Percentiles rank a stretch among this genome's conserved stretches.
Conservation (phyloP, 2,329 filamentous ascomycete species). For the Pezicula rhizophila region DNA sequence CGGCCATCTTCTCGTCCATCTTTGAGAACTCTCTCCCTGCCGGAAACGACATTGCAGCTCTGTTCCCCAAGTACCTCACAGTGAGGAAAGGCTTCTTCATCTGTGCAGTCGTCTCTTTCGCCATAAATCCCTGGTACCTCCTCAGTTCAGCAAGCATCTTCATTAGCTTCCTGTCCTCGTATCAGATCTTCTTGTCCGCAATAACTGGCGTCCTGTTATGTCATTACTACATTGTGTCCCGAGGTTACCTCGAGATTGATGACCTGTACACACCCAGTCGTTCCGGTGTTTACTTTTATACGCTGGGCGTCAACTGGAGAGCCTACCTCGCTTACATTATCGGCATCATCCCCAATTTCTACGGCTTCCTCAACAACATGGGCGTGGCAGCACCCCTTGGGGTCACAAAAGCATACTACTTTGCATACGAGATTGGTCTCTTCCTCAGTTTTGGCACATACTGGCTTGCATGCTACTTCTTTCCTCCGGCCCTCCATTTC, state of each 20-base stretch:
- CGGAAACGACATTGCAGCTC: constrained; percentile 32
- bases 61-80: constrained; percentile 34
- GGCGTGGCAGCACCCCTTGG: constrained; percentile 30
- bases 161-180: constrained; percentile 34
- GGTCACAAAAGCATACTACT: constrained; percentile 44
- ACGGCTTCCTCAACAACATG: constrained; percentile 35
- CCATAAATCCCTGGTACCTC: constrained; percentile 34
- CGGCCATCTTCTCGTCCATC: constrained; percentile 36
- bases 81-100: constrained; percentile 34
- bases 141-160: constrained; percentile 30
- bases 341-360: constrained; percentile 34
- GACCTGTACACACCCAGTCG: constrained; percentile 28
- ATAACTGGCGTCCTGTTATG: constrained; percentile 37
- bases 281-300: constrained; percentile 27
- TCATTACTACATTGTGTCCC: constrained; percentile 35
- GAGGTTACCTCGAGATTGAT: constrained; percentile 30
- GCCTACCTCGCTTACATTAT: constrained; percentile 30
- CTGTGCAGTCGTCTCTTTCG: constrained; percentile 28
- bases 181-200: constrained; percentile 35
- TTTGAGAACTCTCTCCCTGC: constrained; percentile 37
- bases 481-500: constrained; percentile 14
- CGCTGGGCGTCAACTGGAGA: constrained; percentile 30
- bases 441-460: constrained; percentile 32
- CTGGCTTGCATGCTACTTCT: constrained; percentile 15
- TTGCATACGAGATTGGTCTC: constrained; percentile 49